Evolutionary conservation across 169 alveolate genomes (phyloP), one percentile per base, ranked within the genome.

Genomic region (Babesia ovata): DNA sequence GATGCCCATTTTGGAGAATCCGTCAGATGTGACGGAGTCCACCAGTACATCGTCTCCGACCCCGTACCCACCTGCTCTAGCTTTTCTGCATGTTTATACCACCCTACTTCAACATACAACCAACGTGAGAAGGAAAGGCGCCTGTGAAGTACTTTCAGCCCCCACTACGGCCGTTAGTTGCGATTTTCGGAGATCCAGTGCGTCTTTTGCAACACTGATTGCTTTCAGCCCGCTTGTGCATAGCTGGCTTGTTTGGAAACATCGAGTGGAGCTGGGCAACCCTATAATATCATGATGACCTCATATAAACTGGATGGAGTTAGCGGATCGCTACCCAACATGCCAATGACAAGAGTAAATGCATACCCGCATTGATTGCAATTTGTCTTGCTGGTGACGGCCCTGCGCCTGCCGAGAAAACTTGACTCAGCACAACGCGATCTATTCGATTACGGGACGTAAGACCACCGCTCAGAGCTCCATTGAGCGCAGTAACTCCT

Each of bases 171-270:
- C 79, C 33, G 62, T 21, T 9, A 63, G 33, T 21, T 75, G 85
- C 74, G 87, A 84, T 72, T 72, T 87, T 4, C 88, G 88, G 36
- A 79, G 58, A 39, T 50, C 60, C n/a, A 87, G 54, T n/a, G 69
- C 22, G 44, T 87, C 88, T 48, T 60, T 45, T n/a, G 88, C 91
- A 24, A 84, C 4, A 8, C 78, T 75, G 16, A 83, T 48, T 7
- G 91, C 75, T 44, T 87, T 87, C 70, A 87, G 53, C 17, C 92
- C 92, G 53, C 91, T 79, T 50, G 88, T 83, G 52, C 92, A 87
- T 49, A 79, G 29, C 45, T 87, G 84, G 61, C 63, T 87, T 21
- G 75, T 48, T 13, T 72, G 85, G 60, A 76, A 58, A 16, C 87
- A 72, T 28, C 74, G 60, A 17, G 83, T 74, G 33, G 76, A 67